A percentile compares a stretch with the other conserved stretches of the same genome.
These are phyloP conservation scores for Penicillium expansum DNA, from an alignment of 2,329 filamentous ascomycete genomes.

Conservation along the genomic window DNA sequence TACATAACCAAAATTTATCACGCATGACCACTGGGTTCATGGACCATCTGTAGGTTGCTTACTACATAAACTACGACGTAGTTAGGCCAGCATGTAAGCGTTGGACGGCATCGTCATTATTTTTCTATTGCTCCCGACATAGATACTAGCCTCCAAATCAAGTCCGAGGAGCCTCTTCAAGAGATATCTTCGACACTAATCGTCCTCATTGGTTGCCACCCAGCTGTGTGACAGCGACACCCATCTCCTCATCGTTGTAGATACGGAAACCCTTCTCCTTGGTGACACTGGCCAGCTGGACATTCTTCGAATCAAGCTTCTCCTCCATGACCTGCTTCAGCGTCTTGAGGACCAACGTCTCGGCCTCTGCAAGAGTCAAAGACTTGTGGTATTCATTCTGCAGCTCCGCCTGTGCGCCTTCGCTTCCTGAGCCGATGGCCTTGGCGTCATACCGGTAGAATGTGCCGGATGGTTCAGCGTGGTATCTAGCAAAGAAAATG, in stretches of 20 bases:
- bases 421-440: slow-evolving; percentile 94
- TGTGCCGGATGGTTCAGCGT: slow-evolving; percentile 94
- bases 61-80: neutral
- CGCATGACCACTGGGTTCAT: neutral
- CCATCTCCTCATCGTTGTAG: slow-evolving; percentile 98
- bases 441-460: slow-evolving; percentile 99
- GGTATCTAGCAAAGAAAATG: slow-evolving; percentile 60
- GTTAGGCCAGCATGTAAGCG: slow-evolving; percentile 13
- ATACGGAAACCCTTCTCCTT: slow-evolving; percentile 98
- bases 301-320: slow-evolving; percentile 98
- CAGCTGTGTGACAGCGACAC: slow-evolving; percentile 75
- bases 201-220: slow-evolving; percentile 43
- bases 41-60: neutral
- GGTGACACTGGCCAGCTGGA: slow-evolving; percentile 95
- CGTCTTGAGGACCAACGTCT: slow-evolving; percentile 94
- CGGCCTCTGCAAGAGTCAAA: slow-evolving; percentile 85
- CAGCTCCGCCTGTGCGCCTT: slow-evolving; percentile 94
- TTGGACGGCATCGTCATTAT: slow-evolving; percentile 26
- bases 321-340: slow-evolving; percentile 99
- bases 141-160: slow-evolving; percentile 17
- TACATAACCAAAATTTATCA: slow-evolving; percentile 1
- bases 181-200: slow-evolving; percentile 15
- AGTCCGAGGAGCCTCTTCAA: slow-evolving; percentile 10
- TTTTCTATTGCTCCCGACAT: slow-evolving; percentile 31
- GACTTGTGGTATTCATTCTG: slow-evolving; percentile 99